Conservation (phyloP, 2,329 filamentous ascomycete species). For the Phyllosticta citrichinensis region DNA sequence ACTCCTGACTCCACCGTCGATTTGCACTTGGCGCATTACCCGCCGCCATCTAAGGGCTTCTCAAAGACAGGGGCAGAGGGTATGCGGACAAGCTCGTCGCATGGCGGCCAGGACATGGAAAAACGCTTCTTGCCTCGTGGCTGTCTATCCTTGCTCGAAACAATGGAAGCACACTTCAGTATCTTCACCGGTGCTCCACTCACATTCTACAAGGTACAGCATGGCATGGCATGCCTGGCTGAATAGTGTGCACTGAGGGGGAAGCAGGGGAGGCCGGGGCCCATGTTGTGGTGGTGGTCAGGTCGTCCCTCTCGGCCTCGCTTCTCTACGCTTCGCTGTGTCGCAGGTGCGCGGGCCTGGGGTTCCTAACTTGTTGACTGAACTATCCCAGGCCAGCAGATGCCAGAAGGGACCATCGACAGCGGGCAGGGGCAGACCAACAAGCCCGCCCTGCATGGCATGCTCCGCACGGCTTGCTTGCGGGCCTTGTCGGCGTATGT, state of each 20-base stretch:
- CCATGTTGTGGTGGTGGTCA: background rate
- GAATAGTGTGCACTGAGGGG: background rate
- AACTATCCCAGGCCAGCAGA: background rate
- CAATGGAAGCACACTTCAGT: background rate
- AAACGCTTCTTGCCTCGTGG: background rate
- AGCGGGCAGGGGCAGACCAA: too few relatives aligned
- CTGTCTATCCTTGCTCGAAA: background rate
- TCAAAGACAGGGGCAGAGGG: background rate
- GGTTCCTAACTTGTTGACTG: background rate
- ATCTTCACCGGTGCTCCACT: background rate
- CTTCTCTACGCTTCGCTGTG: background rate
- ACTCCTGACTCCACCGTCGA: background rate
- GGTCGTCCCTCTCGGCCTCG: background rate
- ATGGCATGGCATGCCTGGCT: background rate
- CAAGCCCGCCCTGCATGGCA: background rate
- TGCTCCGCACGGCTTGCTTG: background rate
- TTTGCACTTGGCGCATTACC: background rate
- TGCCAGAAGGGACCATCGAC: background rate
- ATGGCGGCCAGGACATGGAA: background rate
- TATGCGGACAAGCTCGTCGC: background rate
- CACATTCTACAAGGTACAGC: background rate
- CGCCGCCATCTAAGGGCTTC: background rate
- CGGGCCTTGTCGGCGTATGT: background rate
- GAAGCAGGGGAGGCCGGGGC: too few relatives aligned
- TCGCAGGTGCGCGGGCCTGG: background rate